Evolutionary conservation across 1,139 yeast genomes (phyloP).

Genomic region (Saccharomyces hybrid): DNA sequence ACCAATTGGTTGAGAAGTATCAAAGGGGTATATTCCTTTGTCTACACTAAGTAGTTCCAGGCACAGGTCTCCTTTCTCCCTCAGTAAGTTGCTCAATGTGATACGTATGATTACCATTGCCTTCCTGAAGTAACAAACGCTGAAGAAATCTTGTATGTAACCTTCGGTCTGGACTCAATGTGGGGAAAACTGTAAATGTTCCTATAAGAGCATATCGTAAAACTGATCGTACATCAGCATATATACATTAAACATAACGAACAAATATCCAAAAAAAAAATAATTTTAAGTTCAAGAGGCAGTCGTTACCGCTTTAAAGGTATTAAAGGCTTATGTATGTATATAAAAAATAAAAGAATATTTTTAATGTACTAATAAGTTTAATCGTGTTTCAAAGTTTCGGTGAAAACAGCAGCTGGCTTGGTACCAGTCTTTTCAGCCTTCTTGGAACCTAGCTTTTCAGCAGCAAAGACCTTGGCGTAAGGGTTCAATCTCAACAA

Average conservation of each 20-base stretch:
- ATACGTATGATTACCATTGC: neutral
- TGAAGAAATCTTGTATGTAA: neutral
- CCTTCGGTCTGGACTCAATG: neutral
- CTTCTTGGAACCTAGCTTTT: constrained; percentile 84
- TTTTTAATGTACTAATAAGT: neutral
- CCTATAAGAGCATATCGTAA: neutral
- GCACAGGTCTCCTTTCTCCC: neutral
- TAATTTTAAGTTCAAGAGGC: neutral
- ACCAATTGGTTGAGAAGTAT: neutral
- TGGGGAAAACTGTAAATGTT: neutral
- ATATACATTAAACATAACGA: neutral
- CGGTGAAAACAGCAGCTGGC: constrained; percentile 64
- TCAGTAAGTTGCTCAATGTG: neutral
- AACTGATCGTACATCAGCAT: neutral
- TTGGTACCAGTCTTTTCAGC: constrained; percentile 58
- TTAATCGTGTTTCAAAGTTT: constrained; percentile 55
- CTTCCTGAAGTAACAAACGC: neutral
- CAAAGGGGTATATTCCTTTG: neutral
- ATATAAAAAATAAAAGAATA: neutral
- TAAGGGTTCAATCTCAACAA: constrained; percentile 98
- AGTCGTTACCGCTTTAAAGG: neutral
- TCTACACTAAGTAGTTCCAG: neutral
- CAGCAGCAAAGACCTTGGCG: constrained; percentile 93
- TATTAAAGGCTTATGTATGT: neutral
- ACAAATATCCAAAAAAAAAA: neutral